Evolutionary conservation across 208 protist genomes (phyloP), one percentile per base, ranked within the genome.

Genomic region (Crithidia fasciculata): DNA sequence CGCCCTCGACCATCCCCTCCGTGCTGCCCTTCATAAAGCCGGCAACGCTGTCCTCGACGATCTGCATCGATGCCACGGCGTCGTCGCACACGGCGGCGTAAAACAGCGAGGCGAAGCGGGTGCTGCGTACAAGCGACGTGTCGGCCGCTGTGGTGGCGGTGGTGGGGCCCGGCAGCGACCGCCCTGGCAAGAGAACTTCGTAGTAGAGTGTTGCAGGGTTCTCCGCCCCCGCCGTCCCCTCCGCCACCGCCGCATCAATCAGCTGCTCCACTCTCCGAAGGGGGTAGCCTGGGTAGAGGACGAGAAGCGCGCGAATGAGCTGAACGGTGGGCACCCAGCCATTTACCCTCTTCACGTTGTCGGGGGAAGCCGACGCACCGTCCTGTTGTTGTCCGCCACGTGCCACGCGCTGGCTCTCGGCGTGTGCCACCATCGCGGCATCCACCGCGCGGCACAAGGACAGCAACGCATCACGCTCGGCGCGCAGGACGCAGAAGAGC

Each of bases 231-330:
- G 81, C 77, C 2, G 80, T 82, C 52, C 78, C 86, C n/a, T 90
- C 82, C 45, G 78, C 75, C 19, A 70, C 52, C 7, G 87, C 90
- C 3, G 83, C 80, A 9, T 77, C 58, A 13, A 95, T 69, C 36
- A 95, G 76, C 69, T 92, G 69, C 69, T 83, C 64, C 12, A 95
- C 37, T 6, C 62, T 74, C 40, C 57, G 18, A 40, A 78, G 18
- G 13, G 87, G 41, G 72, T 95, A 95, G 56, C 77, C 80, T 13
- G 90, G 90, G 76, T 88, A 95, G 83, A 95, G 90, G 63, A 78
- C 73, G 53, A 80, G 72, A 5, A 95, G 67, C n/a, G 91, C 63
- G 37, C 72, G 76, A 5, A 82, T 80, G 55, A 95, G 69, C 47
- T 92, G 81, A 28, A 82, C 81, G n/a, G 81, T 67, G 12, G 90